phyloP scores from a whole-genome alignment of 345 rosid species.

The Ceriops zippeliana region DNA sequence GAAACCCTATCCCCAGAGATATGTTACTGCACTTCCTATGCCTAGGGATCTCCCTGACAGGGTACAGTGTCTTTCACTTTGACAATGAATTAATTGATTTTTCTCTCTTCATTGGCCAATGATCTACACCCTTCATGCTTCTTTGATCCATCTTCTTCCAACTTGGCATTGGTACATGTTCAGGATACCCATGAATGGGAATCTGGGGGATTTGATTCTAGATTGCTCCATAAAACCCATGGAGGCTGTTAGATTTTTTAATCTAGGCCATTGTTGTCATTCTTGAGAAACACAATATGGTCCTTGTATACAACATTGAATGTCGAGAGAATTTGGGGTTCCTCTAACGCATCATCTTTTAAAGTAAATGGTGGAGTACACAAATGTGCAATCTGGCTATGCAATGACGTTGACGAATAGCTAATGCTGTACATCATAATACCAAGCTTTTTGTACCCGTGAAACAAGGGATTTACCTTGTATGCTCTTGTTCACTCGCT shows the following conservation, averaged over 20 bases:
- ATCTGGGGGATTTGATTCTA: slow-evolving; percentile 26
- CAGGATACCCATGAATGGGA: slow-evolving; percentile 28
- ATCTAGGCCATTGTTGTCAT: slow-evolving; percentile 43
- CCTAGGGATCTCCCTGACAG: slow-evolving; percentile 84
- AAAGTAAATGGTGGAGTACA: slow-evolving; percentile 26
- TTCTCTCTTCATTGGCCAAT: slow-evolving; percentile 23
- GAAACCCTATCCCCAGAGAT: slow-evolving; percentile 67
- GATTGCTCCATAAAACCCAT: slow-evolving; percentile 26
- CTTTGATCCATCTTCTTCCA: slow-evolving; percentile 18
- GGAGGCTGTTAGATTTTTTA: slow-evolving; percentile 38
- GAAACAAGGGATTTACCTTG: slow-evolving; percentile 2
- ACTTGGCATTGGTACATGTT: slow-evolving; percentile 25
- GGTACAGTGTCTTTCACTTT: slow-evolving; percentile 89
- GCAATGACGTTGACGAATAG: slow-evolving; percentile 25
- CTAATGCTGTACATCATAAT: slow-evolving; percentile 19
- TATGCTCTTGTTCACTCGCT: neutral
- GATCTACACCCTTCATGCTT: slow-evolving; percentile 23
- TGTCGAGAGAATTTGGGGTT: slow-evolving; percentile 34
- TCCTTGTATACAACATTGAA: slow-evolving; percentile 30
- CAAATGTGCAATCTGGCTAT: slow-evolving; percentile 19
- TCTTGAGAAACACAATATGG: slow-evolving; percentile 34
- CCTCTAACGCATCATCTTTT: slow-evolving; percentile 19
- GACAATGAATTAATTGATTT: slow-evolving; percentile 49
- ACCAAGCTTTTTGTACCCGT: neutral
- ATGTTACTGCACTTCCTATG: slow-evolving; percentile 77